Evolutionary conservation across 2,329 filamentous ascomycete genomes (phyloP).

Genomic region (Dendryphion nanum): DNA sequence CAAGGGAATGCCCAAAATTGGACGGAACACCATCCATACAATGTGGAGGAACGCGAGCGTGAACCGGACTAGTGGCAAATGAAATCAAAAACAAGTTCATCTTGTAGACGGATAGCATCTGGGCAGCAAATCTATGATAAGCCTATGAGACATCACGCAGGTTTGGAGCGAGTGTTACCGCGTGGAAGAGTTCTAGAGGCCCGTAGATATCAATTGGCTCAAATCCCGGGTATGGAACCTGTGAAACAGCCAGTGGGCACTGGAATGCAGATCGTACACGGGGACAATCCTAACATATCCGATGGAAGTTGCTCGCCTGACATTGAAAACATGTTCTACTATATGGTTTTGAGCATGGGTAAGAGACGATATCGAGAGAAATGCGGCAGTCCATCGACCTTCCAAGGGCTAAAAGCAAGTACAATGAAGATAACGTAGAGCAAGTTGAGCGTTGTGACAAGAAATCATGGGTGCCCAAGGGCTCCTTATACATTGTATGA

Average conservation of each 20-base stretch:
- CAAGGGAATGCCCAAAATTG: conserved; percentile 1
- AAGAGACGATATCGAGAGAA: no score
- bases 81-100: conserved; percentile 1
- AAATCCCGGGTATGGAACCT: conserved; percentile 2
- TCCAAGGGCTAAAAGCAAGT: no score
- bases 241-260: not conserved
- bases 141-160: not conserved
- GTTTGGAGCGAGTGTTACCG: not conserved
- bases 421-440: no score
- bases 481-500: no score
- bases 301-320: not conserved
- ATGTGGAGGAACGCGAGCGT: not conserved
- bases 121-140: not conserved
- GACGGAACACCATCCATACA: no score
- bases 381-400: no score
- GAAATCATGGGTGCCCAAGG: no score
- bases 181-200: conserved; percentile 3
- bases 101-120: not conserved
- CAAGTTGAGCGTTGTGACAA: no score
- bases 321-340: not conserved
- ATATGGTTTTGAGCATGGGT: no score
- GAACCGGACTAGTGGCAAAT: not conserved
- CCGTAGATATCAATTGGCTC: conserved; percentile 4
- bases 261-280: not conserved
- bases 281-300: not conserved